Evolutionary conservation across 768 basidiomycete species (phyloP).

Genomic region (Hericium rajendrae): DNA sequence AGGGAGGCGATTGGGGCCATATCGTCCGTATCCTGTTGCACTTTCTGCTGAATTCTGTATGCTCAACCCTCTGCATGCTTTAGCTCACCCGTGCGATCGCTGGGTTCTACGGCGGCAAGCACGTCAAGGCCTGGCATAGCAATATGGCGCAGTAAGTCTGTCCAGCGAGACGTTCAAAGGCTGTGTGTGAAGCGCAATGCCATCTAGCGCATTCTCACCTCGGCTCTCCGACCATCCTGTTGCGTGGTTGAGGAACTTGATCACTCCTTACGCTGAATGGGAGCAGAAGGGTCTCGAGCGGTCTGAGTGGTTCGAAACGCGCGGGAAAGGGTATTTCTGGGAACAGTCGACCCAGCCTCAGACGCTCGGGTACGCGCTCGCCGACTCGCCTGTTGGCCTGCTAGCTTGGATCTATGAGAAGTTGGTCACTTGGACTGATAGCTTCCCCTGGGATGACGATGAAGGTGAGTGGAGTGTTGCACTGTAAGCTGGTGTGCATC

Average conservation of each 20-base stretch:
- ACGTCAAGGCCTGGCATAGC: slow-evolving; percentile 44
- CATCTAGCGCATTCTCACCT: background rate
- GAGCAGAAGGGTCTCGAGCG: slow-evolving; percentile 20
- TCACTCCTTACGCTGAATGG: slow-evolving; percentile 19
- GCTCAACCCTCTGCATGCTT: background rate
- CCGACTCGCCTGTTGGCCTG: slow-evolving; percentile 47
- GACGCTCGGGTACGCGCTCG: slow-evolving; percentile 37
- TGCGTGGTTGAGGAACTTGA: slow-evolving; percentile 19
- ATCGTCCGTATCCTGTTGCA: slow-evolving; percentile 17
- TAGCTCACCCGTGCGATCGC: background rate
- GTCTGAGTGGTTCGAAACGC: slow-evolving; percentile 10
- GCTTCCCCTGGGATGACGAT: slow-evolving; percentile 48
- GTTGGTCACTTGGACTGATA: slow-evolving; percentile 27
- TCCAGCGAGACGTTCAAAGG: background rate
- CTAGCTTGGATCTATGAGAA: slow-evolving; percentile 32
- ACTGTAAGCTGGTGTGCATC: background rate
- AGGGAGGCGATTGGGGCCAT: slow-evolving; percentile 41
- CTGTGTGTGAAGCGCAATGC: background rate
- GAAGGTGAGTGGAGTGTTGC: slow-evolving; percentile 29
- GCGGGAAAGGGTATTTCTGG: slow-evolving; percentile 23
- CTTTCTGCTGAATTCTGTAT: background rate
- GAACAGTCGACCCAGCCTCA: slow-evolving; percentile 25
- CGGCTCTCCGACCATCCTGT: slow-evolving; percentile 15
- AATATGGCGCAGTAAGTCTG: slow-evolving; percentile 33
- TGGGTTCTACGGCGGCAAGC: slow-evolving; percentile 27